Base-by-base conservation (phyloP, 108 stramenopile species). In the Skeletonema costatum region DNA sequence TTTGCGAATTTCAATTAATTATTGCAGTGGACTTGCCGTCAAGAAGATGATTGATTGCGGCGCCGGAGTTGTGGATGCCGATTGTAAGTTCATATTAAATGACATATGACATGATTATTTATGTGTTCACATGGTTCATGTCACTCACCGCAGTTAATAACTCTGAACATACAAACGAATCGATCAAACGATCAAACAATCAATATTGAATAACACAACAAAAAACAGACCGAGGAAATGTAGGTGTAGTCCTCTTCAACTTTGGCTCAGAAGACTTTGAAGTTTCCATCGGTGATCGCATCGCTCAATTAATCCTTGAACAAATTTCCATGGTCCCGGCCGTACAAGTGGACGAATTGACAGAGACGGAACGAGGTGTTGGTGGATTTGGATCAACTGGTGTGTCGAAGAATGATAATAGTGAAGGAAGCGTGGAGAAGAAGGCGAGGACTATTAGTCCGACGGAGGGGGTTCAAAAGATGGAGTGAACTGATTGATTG, bases 211-310 rank as follows among this genome's bases (percentile, higher is more conserved):
- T 36, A 36, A 36, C 1, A 36, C 1, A 36, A 36, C 44, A 11
- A 11, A 12, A 12, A 12, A 12, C 11, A 46, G 44, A 99, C 73
- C 96, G 99, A 2, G 99, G 99, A 41, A 85, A 88, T 33, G 98
- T 99, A 21, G 99, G 99, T 10, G 98, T 99, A 32, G 94, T 99
- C 12, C 80, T 99, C 32, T 99, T 99, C 91, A 99, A 99, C 80
- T 93, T 96, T 77, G 92, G 95, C 12, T 44, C 76, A 5, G 90
- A 93, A 30, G 96, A 93, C 68, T 97, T 97, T 82, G 75, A 77
- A 32, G 87, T 99, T 25, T 71, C 85, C 25, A 71, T 72, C 21
- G 99, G 99, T 19, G 99, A 99, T 82, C 93, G 99, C 21, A 93
- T 99, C 65, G 99, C 99, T 5, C 99, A 99, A 83, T 86, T 99